Percentiles rank a stretch among this genome's conserved stretches.
phyloP scores from a whole-genome alignment of 352 stramenopile genomes.

The Globisporangium splendens region DNA sequence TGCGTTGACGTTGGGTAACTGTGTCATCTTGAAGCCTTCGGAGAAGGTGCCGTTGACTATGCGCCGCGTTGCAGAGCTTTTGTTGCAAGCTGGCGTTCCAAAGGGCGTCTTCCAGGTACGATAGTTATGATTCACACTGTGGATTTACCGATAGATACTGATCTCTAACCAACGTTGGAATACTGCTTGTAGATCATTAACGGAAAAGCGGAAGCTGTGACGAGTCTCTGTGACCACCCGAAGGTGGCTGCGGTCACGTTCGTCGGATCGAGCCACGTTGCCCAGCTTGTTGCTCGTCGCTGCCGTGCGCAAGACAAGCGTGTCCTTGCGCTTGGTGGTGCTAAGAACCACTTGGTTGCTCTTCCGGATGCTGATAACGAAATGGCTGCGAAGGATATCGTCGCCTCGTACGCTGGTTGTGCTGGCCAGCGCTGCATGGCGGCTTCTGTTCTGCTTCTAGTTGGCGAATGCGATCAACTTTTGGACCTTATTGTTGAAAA shows the following conservation, averaged over 20 bases:
- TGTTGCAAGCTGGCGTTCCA: conserved; percentile 92
- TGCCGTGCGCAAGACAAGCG: conserved; percentile 92
- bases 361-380: conserved; percentile 93
- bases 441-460: conserved; percentile 92
- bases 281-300: conserved; percentile 89
- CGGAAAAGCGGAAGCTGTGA: conserved; percentile 87
- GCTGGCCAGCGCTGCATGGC: conserved; percentile 97
- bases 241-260: conserved; percentile 92
- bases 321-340: conserved; percentile 93
- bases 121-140: no score
- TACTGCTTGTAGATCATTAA: conserved; percentile 86
- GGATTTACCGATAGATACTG: neutral
- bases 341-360: conserved; percentile 98
- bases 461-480: conserved; percentile 73
- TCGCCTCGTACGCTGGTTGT: conserved; percentile 94
- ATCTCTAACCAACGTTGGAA: neutral
- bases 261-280: conserved; percentile 93
- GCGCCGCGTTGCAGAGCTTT: conserved; percentile 80
- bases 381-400: conserved; percentile 92
- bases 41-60: conserved; percentile 96
- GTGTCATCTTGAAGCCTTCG: conserved; percentile 96
- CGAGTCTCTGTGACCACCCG: conserved; percentile 91
- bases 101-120: conserved; percentile 90
- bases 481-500: conserved; percentile 87
- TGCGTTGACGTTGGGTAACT: conserved; percentile 95